Conservation (phyloP, 2,329 filamentous ascomycete species). For the Helotiales sp. region DNA sequence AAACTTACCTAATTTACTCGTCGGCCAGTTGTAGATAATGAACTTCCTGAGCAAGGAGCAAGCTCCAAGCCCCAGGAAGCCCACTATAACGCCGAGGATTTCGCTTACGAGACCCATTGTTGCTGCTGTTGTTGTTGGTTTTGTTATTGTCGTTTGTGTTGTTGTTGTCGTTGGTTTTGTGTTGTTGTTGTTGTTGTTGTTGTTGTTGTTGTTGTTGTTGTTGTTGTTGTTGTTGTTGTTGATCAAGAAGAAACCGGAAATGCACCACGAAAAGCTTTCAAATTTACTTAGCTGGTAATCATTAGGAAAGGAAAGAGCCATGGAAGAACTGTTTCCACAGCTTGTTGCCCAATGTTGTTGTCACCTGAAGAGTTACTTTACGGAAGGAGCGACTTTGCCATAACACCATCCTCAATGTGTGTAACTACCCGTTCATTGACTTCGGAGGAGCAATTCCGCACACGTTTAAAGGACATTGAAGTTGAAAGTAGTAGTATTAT, state of each 20-base stretch:
- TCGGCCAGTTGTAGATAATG: conserved; percentile 17
- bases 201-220: no score
- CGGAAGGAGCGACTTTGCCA: conserved; percentile 6
- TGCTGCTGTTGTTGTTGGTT: conserved; percentile 8
- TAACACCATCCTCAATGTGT: conserved; percentile 4
- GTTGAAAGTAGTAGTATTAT: conserved; percentile 10
- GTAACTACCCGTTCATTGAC: conserved; percentile 9
- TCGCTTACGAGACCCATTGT: conserved; percentile 10
- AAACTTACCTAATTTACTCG: conserved; percentile 13
- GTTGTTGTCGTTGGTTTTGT: conserved; percentile 1
- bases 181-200: no score
- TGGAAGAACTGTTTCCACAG: conserved; percentile 7
- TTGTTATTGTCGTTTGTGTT: conserved; percentile 1
- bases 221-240: no score
- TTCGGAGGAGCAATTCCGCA: conserved; percentile 9
- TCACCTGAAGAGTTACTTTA: conserved; percentile 2
- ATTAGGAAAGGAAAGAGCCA: conserved; percentile 5
- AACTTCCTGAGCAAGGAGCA: conserved; percentile 11
- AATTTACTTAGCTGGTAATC: conserved; percentile 9
- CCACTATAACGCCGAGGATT: conserved; percentile 11
- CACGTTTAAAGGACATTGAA: conserved; percentile 11
- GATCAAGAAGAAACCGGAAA: conserved; percentile 7
- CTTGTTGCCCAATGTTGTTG: conserved; percentile 6
- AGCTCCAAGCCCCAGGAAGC: conserved; percentile 12
- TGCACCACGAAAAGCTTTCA: conserved; percentile 7